These are phyloP conservation scores for Apiosordaria backusii DNA, from an alignment of 495 filamentous ascomycete species.

Conservation along the genomic window DNA sequence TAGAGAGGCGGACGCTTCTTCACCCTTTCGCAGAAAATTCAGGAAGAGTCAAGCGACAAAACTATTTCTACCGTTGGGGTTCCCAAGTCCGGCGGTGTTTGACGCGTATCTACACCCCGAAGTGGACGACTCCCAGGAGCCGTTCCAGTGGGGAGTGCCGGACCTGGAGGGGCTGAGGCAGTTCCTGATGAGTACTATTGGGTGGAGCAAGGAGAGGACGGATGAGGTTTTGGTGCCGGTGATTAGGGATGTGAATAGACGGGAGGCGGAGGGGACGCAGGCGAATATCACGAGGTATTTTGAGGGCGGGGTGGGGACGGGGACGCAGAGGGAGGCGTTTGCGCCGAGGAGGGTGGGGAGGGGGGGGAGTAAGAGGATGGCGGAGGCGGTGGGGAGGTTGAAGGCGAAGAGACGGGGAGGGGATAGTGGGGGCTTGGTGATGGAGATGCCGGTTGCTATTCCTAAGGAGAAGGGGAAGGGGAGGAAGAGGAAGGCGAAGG, in stretches of 20 bases:
- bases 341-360: conserved; percentile 66
- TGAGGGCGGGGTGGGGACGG: conserved; percentile 39
- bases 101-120: conserved; percentile 81
- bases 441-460: conserved; percentile 25
- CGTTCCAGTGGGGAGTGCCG: conserved; percentile 92
- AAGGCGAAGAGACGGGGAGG: conserved; percentile 32
- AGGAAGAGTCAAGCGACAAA: conserved; percentile 67
- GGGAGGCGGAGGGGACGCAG: conserved; percentile 86
- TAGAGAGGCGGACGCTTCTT: conserved; percentile 50
- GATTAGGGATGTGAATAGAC: conserved; percentile 86
- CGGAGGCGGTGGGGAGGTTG: conserved; percentile 70
- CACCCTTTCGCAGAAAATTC: conserved; percentile 79
- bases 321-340: conserved; percentile 57
- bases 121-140: conserved; percentile 71
- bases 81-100: conserved; percentile 67
- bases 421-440: conserved; percentile 17
- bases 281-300: conserved; percentile 94
- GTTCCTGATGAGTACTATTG: conserved; percentile 90
- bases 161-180: conserved; percentile 80
- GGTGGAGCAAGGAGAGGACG: conserved; percentile 85
- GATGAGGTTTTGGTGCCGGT: conserved; percentile 95
- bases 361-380: conserved; percentile 72
- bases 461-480: conserved; percentile 1
- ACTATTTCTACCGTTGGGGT: conserved; percentile 74
- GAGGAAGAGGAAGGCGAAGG: conserved; percentile 27